Conservation (phyloP, 352 stramenopile genomes). For the Globisporangium parvum region DNA sequence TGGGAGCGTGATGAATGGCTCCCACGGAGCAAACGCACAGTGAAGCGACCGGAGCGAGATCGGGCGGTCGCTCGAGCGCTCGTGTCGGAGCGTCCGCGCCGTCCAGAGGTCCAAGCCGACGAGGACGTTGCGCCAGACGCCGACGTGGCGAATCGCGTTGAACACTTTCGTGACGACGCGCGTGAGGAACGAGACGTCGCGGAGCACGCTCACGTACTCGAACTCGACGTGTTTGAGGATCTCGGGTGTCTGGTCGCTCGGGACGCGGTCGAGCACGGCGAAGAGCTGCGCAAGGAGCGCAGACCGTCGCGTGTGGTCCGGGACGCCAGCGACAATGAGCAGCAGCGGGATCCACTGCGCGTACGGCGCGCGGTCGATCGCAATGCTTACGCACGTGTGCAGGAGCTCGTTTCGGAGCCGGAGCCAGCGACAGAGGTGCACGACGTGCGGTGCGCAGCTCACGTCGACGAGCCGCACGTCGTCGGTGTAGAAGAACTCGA, state of each 20-base stretch:
- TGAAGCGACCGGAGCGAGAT: slow-evolving; percentile 42
- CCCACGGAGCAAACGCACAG: slow-evolving; percentile 35
- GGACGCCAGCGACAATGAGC: slow-evolving; percentile 18
- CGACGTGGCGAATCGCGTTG: slow-evolving; percentile 30
- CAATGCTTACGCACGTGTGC: slow-evolving; percentile 28
- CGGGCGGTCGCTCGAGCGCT: slow-evolving; percentile 6
- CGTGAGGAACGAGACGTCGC: slow-evolving; percentile 31
- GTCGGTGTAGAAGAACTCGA: slow-evolving; percentile 59
- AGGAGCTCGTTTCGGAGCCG: slow-evolving; percentile 31
- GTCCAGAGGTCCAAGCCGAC: slow-evolving; percentile 35
- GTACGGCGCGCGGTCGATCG: slow-evolving; percentile 22
- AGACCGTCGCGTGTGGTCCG: slow-evolving; percentile 10
- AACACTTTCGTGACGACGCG: slow-evolving; percentile 32
- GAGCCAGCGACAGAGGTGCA: slow-evolving; percentile 41
- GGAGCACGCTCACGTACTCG: slow-evolving; percentile 23
- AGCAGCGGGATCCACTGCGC: slow-evolving; percentile 49
- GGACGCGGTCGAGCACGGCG: slow-evolving; percentile 23
- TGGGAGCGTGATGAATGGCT: slow-evolving; percentile 13
- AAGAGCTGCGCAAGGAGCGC: slow-evolving; percentile 30
- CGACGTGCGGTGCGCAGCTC: slow-evolving; percentile 25
- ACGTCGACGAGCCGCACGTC: slow-evolving; percentile 27
- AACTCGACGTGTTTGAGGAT: slow-evolving; percentile 30
- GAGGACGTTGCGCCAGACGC: slow-evolving; percentile 49
- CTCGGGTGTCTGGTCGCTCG: slow-evolving; percentile 15
- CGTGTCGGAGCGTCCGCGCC: slow-evolving; percentile 6